These are phyloP conservation scores for Prunella vulgaris DNA, from an alignment of 257 asterid genomes.

Conservation along the genomic window DNA sequence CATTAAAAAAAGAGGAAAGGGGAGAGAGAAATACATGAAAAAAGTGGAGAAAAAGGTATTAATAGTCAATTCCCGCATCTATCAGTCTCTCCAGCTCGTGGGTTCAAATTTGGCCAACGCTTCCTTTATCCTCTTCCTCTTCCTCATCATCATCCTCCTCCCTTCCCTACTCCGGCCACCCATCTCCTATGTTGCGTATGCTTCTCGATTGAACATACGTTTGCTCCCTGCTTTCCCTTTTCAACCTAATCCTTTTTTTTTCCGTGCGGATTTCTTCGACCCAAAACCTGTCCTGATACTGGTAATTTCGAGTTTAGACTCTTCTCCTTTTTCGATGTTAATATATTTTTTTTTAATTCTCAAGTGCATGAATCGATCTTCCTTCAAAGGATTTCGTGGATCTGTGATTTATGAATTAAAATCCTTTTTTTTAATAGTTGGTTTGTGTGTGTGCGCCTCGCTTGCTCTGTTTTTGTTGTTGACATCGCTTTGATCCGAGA, in stretches of 20 bases:
- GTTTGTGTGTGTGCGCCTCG: background rate
- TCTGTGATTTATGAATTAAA: background rate
- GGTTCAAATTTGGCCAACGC: conserved; percentile 28
- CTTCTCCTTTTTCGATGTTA: background rate
- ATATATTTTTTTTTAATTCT: background rate
- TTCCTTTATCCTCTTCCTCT: conserved; percentile 7
- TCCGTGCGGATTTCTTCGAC: background rate
- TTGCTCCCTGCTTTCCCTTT: background rate
- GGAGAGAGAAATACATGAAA: background rate
- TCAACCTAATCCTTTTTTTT: background rate
- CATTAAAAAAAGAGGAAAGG: background rate
- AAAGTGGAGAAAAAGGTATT: conserved; percentile 18
- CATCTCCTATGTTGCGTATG: background rate
- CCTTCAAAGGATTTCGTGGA: background rate
- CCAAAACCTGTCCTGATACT: conserved; percentile 3
- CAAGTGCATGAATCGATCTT: background rate
- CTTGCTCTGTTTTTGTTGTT: background rate
- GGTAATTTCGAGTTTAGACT: conserved; percentile 13
- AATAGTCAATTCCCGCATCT: conserved; percentile 13
- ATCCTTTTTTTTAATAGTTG: background rate
- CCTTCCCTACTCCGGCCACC: background rate
- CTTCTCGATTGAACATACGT: background rate
- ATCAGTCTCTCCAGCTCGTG: background rate
- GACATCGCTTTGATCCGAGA: background rate
- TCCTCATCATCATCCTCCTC: background rate